These are phyloP conservation scores for Pythium apleroticum DNA, from an alignment of 352 stramenopile species.

Conservation along the genomic window DNA sequence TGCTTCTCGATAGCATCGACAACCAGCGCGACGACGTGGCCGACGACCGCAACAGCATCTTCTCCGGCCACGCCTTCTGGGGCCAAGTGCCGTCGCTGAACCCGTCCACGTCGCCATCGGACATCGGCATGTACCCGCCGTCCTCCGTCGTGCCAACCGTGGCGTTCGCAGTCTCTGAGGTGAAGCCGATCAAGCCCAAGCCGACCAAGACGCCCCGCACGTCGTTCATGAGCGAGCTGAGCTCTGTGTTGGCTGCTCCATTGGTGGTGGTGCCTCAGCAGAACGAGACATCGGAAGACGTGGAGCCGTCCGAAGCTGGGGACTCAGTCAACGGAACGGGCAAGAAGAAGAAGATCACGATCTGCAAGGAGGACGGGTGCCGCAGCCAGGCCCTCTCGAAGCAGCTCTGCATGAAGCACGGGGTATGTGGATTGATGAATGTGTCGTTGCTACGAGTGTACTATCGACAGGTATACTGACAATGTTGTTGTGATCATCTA, in stretches of 20 bases:
- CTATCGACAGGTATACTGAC: background rate
- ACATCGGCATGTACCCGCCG: constrained; percentile 4
- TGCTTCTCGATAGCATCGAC: constrained; percentile 23
- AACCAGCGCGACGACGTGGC: constrained; percentile 24
- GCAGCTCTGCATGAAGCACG: constrained; percentile 29
- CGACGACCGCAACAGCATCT: constrained; percentile 16
- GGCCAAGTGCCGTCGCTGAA: constrained; percentile 22
- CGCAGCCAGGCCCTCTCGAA: constrained; percentile 25
- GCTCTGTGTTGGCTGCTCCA: background rate
- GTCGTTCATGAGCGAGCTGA: constrained; percentile 14
- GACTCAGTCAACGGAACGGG: background rate
- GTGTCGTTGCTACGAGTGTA: background rate
- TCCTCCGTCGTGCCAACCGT: background rate
- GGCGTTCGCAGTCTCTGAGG: background rate
- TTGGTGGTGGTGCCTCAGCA: background rate
- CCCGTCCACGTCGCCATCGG: constrained; percentile 6
- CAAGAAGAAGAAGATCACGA: constrained; percentile 34
- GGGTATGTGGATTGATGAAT: constrained; percentile 12
- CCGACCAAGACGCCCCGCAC: background rate
- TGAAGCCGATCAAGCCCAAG: background rate
- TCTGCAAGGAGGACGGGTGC: constrained; percentile 28
- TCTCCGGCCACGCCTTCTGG: constrained; percentile 28
- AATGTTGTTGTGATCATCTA: constrained; percentile 3
- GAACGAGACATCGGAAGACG: background rate
- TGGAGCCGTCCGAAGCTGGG: background rate